phyloP scores from a whole-genome alignment of 2,329 filamentous ascomycete species.

The Claviceps sp. region DNA sequence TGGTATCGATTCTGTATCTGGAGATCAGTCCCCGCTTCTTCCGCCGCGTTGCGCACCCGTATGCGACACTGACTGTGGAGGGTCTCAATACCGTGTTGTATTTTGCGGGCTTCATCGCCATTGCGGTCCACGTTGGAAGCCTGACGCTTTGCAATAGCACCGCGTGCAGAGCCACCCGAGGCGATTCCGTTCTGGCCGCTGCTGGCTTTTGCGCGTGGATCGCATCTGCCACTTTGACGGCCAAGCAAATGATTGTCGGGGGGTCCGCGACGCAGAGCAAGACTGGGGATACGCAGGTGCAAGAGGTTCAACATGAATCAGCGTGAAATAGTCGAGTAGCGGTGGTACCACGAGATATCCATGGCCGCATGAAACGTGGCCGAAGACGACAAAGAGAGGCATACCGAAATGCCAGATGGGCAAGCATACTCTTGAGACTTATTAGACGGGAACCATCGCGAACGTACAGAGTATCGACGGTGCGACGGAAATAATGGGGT shows the following conservation, averaged over 20 bases:
- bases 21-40: slow-evolving; percentile 34
- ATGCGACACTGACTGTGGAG: slow-evolving; percentile 35
- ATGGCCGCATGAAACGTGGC: too few species aligned
- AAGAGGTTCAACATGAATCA: slow-evolving; percentile 16
- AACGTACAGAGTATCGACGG: too few species aligned
- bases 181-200: slow-evolving; percentile 40
- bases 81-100: slow-evolving; percentile 40
- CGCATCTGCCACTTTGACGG: slow-evolving; percentile 31
- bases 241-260: slow-evolving; percentile 33
- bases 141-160: slow-evolving; percentile 43
- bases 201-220: slow-evolving; percentile 41
- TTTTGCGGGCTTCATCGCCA: slow-evolving; percentile 45
- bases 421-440: too few species aligned
- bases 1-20: slow-evolving; percentile 41
- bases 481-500: too few species aligned
- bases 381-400: too few species aligned
- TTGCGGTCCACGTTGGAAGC: slow-evolving; percentile 41
- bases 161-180: slow-evolving; percentile 42
- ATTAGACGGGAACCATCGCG: too few species aligned
- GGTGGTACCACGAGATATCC: too few species aligned
- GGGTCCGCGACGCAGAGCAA: slow-evolving; percentile 19
- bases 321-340: too few species aligned
- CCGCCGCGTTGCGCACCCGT: slow-evolving; percentile 33
- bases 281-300: slow-evolving; percentile 20
- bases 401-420: too few species aligned